A percentile compares a stretch with the other conserved stretches of the same genome.
These are phyloP conservation scores for Acer saccharum DNA, from an alignment of 345 rosid species.

Conservation along the genomic window DNA sequence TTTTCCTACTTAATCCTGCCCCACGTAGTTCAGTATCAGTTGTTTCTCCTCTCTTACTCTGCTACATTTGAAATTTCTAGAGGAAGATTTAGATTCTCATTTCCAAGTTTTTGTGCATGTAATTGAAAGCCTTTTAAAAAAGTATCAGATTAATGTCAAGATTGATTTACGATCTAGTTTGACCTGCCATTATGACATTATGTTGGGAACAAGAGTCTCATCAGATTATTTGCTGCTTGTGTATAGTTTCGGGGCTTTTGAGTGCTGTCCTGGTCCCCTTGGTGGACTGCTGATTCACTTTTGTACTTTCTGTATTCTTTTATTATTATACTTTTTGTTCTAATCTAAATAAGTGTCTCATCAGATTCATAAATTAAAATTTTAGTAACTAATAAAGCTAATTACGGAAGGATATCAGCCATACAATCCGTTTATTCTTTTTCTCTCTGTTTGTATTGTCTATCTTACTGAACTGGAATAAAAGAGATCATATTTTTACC, in stretches of 20 bases:
- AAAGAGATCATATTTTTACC: neutral
- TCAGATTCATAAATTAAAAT: too few species aligned
- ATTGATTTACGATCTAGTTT: neutral
- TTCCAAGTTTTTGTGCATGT: neutral
- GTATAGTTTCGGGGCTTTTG: neutral
- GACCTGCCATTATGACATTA: neutral
- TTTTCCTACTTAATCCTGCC: neutral
- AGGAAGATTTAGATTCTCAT: slow-evolving; percentile 1
- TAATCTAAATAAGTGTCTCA: neutral
- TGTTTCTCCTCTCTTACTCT: neutral
- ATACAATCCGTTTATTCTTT: neutral
- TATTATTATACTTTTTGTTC: neutral
- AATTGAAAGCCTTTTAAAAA: neutral
- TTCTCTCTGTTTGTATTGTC: neutral
- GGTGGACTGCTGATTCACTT: neutral
- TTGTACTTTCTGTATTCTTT: neutral
- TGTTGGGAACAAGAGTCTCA: neutral
- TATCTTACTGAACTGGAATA: neutral
- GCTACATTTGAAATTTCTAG: neutral
- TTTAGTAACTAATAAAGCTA: neutral
- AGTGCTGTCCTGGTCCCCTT: neutral
- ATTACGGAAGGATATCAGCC: neutral
- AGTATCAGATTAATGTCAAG: neutral
- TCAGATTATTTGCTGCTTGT: neutral
- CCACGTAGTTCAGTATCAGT: neutral